Base-by-base conservation (phyloP, 2,329 filamentous ascomycete species). In the Penicillium sclerotigenum region DNA sequence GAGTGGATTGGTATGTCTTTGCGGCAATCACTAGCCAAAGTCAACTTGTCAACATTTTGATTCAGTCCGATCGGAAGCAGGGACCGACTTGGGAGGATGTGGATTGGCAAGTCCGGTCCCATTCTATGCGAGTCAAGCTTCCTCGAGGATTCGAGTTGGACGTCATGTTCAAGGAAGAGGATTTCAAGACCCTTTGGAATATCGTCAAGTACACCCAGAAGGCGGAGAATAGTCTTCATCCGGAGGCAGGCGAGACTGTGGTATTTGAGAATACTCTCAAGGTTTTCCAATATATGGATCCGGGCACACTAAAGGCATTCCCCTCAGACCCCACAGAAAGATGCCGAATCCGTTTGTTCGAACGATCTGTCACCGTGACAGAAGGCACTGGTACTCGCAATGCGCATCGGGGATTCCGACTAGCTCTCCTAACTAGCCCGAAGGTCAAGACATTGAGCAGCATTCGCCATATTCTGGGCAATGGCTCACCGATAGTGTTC, bases 151-250 rank as follows among this genome's bases (percentile, higher is more conserved):
- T 94, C 67, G 77, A 87, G 56, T 75, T 96, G 40, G 83, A 83
- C 20, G 76, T 94, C 18, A 85, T 88, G 60, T 86, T 91, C 68
- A 81, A 80, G 14, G 88, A 91, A 65, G 78, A 83, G n/a, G 90
- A 96, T 68, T 96, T 89, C 75, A 84, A 87, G 59, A 86, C 83
- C 59, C 75, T 96, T 11, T 92, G 87, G 84, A 88, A 85, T 64
- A 90, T 95, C 73, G 90, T 91, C 62, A 90, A 96, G 57, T 93
- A 95, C 70, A 90, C 88, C 26, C 83, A 82, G 61, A 90, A 89
- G 65, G 84, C 93, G 2, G 87, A 91, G 67, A 80, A 81, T 26
- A 89, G 85, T 49, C 79, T 96, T 40, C 84, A 85, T 34, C 84
- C 86, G 7, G 82, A 85, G 38, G 79, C 80, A 29, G 88, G 90